Evolutionary conservation across 2,329 filamentous ascomycete genomes (phyloP), one percentile per base, ranked within the genome.

Genomic region (Aspergillus pseudoglaucus): DNA sequence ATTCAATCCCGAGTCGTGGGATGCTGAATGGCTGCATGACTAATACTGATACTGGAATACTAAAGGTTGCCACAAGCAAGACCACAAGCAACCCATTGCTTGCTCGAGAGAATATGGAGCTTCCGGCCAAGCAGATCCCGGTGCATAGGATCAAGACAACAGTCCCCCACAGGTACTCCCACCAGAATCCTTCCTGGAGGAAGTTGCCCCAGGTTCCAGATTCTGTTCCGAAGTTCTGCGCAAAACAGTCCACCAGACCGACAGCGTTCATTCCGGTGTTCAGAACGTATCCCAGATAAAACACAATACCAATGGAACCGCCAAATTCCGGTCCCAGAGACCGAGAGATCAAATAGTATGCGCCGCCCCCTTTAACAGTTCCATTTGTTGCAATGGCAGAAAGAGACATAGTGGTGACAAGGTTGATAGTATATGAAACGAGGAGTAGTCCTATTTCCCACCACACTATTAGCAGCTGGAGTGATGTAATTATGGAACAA

Each of bases 381-480:
- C 89, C 89, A 64, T 95, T 95, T 2, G 88, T 90, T 30, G 89
- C 89, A 59, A 95, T 91, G 8, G 89, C 89, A 4, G 88, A 94
- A 25, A 95, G 79, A 2, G 88, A 94, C 60, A 94, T 82, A 0
- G 86, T 88, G 0, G 89, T 94, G 45, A 94, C 74, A n/a, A 93
- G 75, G 62, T 93, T 85, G 56, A 95, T 85, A 14, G 81, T 69
- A 63, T 94, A 95, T n/a, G 87, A 85, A 38, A 80, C 76, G 50
- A 86, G 61, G 50, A 95, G 79, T 66, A 93, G 79, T 44, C 81
- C 84, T 88, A 54, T 33, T 52, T 42, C 30, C 9, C 7, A 48
- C 53, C 20, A 55, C n/a, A 20, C 37, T 18, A 12, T 39, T 39
- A 39, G 37, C 37, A 4, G 18, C 15, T 39, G 64, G 59, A 52